Evolutionary conservation across 345 rosid species (phyloP), one percentile per base, ranked within the genome.

Genomic region (Limnanthes douglasii): DNA sequence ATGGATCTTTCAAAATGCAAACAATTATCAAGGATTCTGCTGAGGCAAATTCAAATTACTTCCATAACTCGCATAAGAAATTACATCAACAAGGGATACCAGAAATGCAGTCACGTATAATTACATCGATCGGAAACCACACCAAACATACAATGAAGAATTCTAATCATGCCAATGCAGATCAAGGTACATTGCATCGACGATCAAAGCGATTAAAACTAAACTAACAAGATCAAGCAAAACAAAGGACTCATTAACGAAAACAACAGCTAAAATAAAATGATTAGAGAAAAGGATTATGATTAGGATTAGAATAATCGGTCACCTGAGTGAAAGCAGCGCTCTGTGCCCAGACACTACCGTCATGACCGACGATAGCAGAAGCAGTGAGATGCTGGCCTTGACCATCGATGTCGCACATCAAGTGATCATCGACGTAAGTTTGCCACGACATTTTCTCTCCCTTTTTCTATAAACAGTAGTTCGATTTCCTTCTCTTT

Each of bases 331-430:
- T 92, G 53, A 78, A 83, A 35, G 30, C 51, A 43, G 86, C 25
- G 45, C 86, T 83, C 62, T 83, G 86, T 23, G 95, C 95, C 95
- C 95, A 78, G 50, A 78, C 74, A 54, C 73, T 83, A 50, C 95
- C 86, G 27, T 83, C 92, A 30, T 56, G 75, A 32, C 95, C 95
- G 39, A 78, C 31, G 58, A 84, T 75, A 6, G 95, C 93, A 4
- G 95, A 71, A 20, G 92, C 53, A 18, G 74, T 9, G 24, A 84
- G 93, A 44, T 64, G 86, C 55, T 72, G 73, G 17, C 85, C 81
- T 15, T 79, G 78, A 14, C 81, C 78, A 12, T 78, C 86, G 21
- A 78, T 75, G 37, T 78, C 86, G 46, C 90, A 74, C 95, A 83
- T 83, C 56, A 83, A 69, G 51, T 83, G 86, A 5, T 83, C 95